phyloP scores from a whole-genome alignment of 2,329 filamentous ascomycete species.

The Curvularia verruculosa region DNA sequence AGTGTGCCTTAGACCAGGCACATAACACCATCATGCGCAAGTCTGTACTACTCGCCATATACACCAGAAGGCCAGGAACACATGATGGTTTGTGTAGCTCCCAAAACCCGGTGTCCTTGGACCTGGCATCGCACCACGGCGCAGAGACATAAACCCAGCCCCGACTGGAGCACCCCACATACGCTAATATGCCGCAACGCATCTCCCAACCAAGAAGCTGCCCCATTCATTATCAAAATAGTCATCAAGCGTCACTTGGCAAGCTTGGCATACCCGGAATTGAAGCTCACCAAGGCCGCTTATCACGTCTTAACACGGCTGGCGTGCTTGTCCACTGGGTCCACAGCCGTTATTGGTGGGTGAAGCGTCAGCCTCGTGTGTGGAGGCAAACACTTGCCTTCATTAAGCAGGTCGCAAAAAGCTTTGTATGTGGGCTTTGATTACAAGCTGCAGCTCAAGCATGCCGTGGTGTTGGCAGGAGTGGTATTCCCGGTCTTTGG shows the following conservation, averaged over 20 bases:
- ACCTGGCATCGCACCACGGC: not conserved
- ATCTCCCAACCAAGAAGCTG: conserved; percentile 3
- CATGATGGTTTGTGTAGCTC: not conserved
- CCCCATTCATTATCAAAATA: conserved; percentile 17
- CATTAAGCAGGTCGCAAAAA: conserved; percentile 27
- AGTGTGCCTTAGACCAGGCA: not conserved
- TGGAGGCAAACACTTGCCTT: conserved; percentile 15
- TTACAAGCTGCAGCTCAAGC: conserved; percentile 19
- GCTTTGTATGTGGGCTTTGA: conserved; percentile 12
- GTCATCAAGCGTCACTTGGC: conserved; percentile 23
- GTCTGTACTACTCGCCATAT: not conserved
- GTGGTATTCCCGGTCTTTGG: conserved; percentile 18
- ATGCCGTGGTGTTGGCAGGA: conserved; percentile 18
- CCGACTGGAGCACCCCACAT: not conserved
- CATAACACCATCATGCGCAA: not conserved
- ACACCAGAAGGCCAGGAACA: not conserved
- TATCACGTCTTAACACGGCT: conserved; percentile 36
- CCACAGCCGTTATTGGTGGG: conserved; percentile 21
- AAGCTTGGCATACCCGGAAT: conserved; percentile 6
- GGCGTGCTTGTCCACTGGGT: conserved; percentile 20
- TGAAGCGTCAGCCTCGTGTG: conserved; percentile 13
- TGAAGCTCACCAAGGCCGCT: conserved; percentile 34
- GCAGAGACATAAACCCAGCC: not conserved
- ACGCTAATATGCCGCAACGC: conserved; percentile 6
- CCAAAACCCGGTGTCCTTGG: not conserved